Conservation (phyloP, 306 rosid genomes). For the Prunus mira region DNA sequence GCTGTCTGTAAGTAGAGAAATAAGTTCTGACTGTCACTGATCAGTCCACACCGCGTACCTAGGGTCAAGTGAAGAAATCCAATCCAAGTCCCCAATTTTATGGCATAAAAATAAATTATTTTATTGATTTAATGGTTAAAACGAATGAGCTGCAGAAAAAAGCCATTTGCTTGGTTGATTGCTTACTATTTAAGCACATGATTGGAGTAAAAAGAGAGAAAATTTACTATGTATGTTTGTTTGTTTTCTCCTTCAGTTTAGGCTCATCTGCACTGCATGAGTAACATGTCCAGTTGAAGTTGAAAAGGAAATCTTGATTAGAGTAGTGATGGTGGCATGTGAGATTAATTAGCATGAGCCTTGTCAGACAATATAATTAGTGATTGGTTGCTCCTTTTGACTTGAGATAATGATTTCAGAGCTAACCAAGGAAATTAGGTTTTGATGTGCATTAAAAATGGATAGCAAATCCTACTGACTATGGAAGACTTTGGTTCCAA, state of each 20-base stretch:
- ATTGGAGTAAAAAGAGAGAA: background rate
- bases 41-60: constrained; percentile 1
- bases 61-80: background rate
- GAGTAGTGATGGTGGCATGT: background rate
- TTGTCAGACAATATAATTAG: constrained; percentile 15
- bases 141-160: background rate
- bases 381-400: constrained; percentile 4
- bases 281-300: background rate
- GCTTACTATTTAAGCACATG: background rate
- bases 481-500: background rate
- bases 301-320: background rate
- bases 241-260: background rate
- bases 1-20: constrained; percentile 31
- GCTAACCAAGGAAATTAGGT: background rate
- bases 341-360: constrained; percentile 9
- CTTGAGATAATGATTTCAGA: constrained; percentile 1
- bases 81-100: background rate
- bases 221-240: background rate
- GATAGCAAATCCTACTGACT: constrained; percentile 18
- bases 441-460: constrained; percentile 21
- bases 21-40: constrained; percentile 1
- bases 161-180: background rate
- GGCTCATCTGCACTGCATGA: background rate
- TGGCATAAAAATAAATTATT: background rate
- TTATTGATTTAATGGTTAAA: background rate